A percentile compares a stretch with the other conserved stretches of the same genome.
Conservation (phyloP, 2,329 filamentous ascomycete genomes). For the Herpotrichia juniperi region DNA sequence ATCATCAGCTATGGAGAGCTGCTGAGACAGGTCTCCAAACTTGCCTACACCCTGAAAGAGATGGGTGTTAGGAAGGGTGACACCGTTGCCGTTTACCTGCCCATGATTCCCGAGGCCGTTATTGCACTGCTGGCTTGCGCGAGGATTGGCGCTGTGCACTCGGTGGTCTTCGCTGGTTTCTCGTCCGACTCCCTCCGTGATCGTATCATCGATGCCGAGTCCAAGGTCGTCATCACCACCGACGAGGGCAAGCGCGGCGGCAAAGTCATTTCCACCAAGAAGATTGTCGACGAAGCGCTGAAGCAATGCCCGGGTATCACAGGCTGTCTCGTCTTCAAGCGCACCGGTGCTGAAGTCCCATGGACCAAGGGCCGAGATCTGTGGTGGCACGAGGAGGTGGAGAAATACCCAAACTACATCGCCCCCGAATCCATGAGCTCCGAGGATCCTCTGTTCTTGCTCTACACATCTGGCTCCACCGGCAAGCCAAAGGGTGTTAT, state of each 20-base stretch:
- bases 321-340: slow-evolving; percentile 89
- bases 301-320: slow-evolving; percentile 92
- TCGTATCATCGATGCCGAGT: slow-evolving; percentile 87
- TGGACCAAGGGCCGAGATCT: slow-evolving; percentile 87
- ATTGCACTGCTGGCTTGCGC: slow-evolving; percentile 89
- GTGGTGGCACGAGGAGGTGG: slow-evolving; percentile 99
- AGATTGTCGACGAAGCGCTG: slow-evolving; percentile 96
- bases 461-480: slow-evolving; percentile 97
- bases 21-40: slow-evolving; percentile 85
- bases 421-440: slow-evolving; percentile 87
- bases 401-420: slow-evolving; percentile 94
- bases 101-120: slow-evolving; percentile 97
- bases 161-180: slow-evolving; percentile 97
- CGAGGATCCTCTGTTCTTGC: slow-evolving; percentile 94
- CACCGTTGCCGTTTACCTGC: slow-evolving; percentile 94
- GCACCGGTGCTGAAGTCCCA: slow-evolving; percentile 90
- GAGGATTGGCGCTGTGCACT: slow-evolving; percentile 94
- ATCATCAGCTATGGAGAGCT: slow-evolving; percentile 93
- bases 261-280: slow-evolving; percentile 97
- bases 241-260: slow-evolving; percentile 98
- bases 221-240: slow-evolving; percentile 93
- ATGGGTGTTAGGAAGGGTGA: slow-evolving; percentile 98
- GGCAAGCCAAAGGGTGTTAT: slow-evolving; percentile 99
- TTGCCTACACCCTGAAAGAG: slow-evolving; percentile 86
- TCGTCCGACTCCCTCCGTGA: slow-evolving; percentile 95